A percentile compares a stretch with the other conserved stretches of the same genome.
Conservation (phyloP, 257 asterid genomes). For the Solanum pennellii region DNA sequence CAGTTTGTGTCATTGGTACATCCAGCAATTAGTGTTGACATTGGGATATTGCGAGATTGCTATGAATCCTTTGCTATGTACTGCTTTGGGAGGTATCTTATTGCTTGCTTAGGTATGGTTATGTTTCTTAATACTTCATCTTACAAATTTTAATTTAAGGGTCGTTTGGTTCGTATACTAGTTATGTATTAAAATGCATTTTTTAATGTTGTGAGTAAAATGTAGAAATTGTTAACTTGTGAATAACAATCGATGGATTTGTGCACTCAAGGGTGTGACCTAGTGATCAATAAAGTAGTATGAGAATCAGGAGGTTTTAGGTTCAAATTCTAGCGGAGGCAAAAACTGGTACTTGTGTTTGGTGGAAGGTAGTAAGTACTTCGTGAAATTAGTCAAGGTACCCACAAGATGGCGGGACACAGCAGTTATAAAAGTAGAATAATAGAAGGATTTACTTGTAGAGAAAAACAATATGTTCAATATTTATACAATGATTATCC, state of each 20-base stretch:
- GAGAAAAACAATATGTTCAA: not conserved
- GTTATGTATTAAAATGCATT: not conserved
- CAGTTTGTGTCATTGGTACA: conserved; percentile 82
- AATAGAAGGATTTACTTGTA: not conserved
- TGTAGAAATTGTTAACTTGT: not conserved
- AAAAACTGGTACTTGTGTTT: not conserved
- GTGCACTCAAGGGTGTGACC: not conserved
- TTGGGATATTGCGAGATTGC: conserved; percentile 92
- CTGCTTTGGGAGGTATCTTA: conserved; percentile 96
- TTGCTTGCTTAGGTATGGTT: conserved; percentile 83
- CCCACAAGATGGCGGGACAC: not conserved
- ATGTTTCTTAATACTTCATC: not conserved
- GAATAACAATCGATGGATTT: not conserved
- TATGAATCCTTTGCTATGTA: conserved; percentile 99
- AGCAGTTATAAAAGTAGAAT: not conserved
- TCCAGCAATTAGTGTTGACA: conserved; percentile 75
- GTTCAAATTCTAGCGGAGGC: not conserved
- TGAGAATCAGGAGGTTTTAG: not conserved
- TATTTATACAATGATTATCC: not conserved
- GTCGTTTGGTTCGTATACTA: not conserved
- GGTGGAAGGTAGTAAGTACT: not conserved
- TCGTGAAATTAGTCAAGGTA: not conserved
- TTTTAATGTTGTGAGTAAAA: not conserved
- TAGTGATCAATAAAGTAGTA: not conserved
- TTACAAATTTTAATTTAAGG: not conserved